phyloP scores from a whole-genome alignment of 495 filamentous ascomycete genomes.

The Baudoinia panamericana region DNA sequence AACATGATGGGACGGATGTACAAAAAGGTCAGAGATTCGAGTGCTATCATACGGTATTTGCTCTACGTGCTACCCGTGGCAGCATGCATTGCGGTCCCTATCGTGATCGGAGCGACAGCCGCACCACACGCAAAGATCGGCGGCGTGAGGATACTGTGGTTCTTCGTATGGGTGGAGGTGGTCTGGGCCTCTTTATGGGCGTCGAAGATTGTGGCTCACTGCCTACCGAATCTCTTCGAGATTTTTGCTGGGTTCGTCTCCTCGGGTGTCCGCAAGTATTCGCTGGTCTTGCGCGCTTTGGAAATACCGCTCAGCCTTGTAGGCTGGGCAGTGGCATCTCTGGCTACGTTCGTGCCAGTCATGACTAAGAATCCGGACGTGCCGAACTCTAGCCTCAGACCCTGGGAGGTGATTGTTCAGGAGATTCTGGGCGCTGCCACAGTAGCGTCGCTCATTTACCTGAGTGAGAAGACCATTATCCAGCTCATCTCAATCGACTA shows the following conservation, averaged over 20 bases:
- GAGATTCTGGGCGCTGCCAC: slow-evolving; percentile 63
- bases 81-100: slow-evolving; percentile 61
- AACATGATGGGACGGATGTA: slow-evolving; percentile 82
- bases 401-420: slow-evolving; percentile 51
- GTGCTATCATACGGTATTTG: slow-evolving; percentile 73
- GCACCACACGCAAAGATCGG: slow-evolving; percentile 42
- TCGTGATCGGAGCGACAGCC: slow-evolving; percentile 56
- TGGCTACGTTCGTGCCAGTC: slow-evolving; percentile 64
- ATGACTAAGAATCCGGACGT: slow-evolving; percentile 37
- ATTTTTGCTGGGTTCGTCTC: slow-evolving; percentile 80
- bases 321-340: slow-evolving; percentile 66
- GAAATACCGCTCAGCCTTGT: slow-evolving; percentile 81
- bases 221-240: slow-evolving; percentile 72
- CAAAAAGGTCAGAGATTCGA: slow-evolving; percentile 70
- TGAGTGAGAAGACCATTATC: slow-evolving; percentile 70
- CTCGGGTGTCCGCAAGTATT: slow-evolving; percentile 85
- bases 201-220: slow-evolving; percentile 66
- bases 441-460: slow-evolving; percentile 62
- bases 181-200: slow-evolving; percentile 60
- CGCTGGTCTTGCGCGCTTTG: slow-evolving; percentile 60
- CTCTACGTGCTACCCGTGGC: slow-evolving; percentile 77
- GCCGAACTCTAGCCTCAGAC: not conserved
- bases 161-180: slow-evolving; percentile 87
- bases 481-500: slow-evolving; percentile 92
- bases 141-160: slow-evolving; percentile 55